A percentile compares a stretch with the other conserved stretches of the same genome.
phyloP scores from a whole-genome alignment of 495 filamentous ascomycete genomes.

The Hypoxylon fragiforme region DNA sequence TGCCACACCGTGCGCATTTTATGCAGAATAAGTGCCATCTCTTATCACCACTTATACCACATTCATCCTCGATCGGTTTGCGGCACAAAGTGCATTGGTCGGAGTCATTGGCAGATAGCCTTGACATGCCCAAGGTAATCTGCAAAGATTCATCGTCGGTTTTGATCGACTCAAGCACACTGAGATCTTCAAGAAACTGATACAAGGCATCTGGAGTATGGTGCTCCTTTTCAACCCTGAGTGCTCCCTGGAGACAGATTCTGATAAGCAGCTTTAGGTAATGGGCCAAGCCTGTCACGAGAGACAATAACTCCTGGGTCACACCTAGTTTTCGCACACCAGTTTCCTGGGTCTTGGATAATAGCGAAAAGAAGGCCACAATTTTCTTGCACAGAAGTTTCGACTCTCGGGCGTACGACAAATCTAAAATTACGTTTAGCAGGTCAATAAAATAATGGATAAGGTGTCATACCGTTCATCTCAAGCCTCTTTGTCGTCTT shows the following conservation, averaged over 20 bases:
- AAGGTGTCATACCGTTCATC: conserved; percentile 65
- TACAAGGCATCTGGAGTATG: conserved; percentile 72
- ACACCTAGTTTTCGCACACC: conserved; percentile 88
- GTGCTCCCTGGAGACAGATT: conserved; percentile 90
- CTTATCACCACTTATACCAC: conserved; percentile 67
- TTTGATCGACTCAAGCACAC: conserved; percentile 69
- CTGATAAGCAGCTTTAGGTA: conserved; percentile 98
- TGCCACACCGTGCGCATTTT: conserved; percentile 72
- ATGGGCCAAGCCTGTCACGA: conserved; percentile 96
- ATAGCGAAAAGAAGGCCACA: conserved; percentile 91
- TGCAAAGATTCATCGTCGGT: conserved; percentile 73
- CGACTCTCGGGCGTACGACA: conserved; percentile 90
- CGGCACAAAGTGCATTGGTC: conserved; percentile 81
- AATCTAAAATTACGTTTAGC: conserved; percentile 55
- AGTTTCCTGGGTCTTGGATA: conserved; percentile 91
- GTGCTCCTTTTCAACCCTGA: conserved; percentile 87
- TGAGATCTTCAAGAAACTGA: conserved; percentile 78
- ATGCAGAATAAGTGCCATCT: conserved; percentile 86
- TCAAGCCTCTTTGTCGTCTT: conserved; percentile 66
- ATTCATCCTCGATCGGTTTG: conserved; percentile 92
- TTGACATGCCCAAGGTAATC: conserved; percentile 69
- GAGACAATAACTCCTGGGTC: conserved; percentile 90
- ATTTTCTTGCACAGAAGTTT: conserved; percentile 99
- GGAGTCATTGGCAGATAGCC: conserved; percentile 74
- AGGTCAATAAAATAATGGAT: neutral